A percentile compares a stretch with the other conserved stretches of the same genome.
Evolutionary conservation across 177 flowering plant species (phyloP).

Genomic region (Vitis hybrid): DNA sequence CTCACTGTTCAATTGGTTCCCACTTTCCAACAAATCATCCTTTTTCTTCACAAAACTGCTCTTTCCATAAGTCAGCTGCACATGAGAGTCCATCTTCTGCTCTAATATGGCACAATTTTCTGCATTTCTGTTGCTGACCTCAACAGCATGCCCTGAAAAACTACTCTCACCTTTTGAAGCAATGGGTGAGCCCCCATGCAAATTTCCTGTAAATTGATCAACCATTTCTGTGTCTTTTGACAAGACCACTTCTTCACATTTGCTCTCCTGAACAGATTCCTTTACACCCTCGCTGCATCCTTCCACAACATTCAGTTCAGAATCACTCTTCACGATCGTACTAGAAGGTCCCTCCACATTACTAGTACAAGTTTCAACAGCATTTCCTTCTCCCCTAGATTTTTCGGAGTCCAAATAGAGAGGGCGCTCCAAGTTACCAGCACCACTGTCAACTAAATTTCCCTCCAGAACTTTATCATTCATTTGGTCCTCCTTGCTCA

Average conservation of each 20-base stretch:
- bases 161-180: constrained; percentile 12
- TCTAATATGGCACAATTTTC: constrained; percentile 13
- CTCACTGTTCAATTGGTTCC: constrained; percentile 13
- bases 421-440: constrained; percentile 6
- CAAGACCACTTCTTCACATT: constrained; percentile 16
- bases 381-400: constrained; percentile 10
- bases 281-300: constrained; percentile 14
- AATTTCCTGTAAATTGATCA: constrained; percentile 13
- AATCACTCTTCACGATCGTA: constrained; percentile 15
- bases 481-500: constrained; percentile 10
- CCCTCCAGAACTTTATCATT: constrained; percentile 12
- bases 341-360: constrained; percentile 17
- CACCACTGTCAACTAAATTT: constrained; percentile 10
- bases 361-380: constrained; percentile 11
- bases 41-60: constrained; percentile 3
- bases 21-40: constrained; percentile 10
- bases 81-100: constrained; percentile 13
- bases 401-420: constrained; percentile 2
- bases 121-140: constrained; percentile 1
- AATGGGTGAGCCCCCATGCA: constrained; percentile 12
- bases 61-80: constrained; percentile 10
- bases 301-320: constrained; percentile 19
- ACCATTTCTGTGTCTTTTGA: constrained; percentile 7
- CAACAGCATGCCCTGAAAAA: constrained; percentile 16
- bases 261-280: constrained; percentile 10